Percentiles rank a stretch among this genome's conserved stretches.
These are phyloP conservation scores for Diutina scorzettiae DNA, from an alignment of 1,139 yeast genomes.

Conservation along the genomic window DNA sequence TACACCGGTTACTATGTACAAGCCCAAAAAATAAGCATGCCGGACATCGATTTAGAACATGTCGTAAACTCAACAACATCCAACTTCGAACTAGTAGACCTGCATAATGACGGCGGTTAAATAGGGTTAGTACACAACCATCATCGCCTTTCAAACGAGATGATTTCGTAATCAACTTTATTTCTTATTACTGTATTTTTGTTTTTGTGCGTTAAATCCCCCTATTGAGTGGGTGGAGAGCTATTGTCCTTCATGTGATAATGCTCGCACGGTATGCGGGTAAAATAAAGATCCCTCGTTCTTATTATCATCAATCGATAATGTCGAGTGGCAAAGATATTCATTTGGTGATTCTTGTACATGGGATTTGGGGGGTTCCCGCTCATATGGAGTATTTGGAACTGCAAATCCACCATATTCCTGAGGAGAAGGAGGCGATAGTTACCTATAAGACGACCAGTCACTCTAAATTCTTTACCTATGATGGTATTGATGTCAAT, in stretches of 20 bases:
- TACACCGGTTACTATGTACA: neutral
- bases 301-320: neutral
- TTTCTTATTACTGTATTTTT: too few species aligned
- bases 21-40: neutral
- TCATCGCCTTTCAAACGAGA: too few species aligned
- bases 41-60: neutral
- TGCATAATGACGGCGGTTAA: too few species aligned
- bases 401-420: slow-evolving; percentile 19
- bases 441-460: slow-evolving; percentile 47
- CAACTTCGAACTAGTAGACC: too few species aligned
- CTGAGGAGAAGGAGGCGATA: slow-evolving; percentile 18
- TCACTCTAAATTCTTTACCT: slow-evolving; percentile 59
- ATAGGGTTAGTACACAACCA: too few species aligned
- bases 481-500: slow-evolving; percentile 80
- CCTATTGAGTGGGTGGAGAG: too few species aligned
- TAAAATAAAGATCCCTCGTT: neutral
- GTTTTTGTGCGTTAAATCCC: too few species aligned
- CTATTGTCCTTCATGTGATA: too few species aligned
- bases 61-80: too few species aligned
- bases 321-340: neutral
- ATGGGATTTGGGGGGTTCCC: slow-evolving; percentile 56
- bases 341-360: slow-evolving; percentile 4
- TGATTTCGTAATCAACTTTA: too few species aligned
- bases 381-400: slow-evolving; percentile 53
- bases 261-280: too few species aligned